Evolutionary conservation across 208 protist genomes (phyloP), one percentile per base, ranked within the genome.

Genomic region (Vickermania spadyakhi): DNA sequence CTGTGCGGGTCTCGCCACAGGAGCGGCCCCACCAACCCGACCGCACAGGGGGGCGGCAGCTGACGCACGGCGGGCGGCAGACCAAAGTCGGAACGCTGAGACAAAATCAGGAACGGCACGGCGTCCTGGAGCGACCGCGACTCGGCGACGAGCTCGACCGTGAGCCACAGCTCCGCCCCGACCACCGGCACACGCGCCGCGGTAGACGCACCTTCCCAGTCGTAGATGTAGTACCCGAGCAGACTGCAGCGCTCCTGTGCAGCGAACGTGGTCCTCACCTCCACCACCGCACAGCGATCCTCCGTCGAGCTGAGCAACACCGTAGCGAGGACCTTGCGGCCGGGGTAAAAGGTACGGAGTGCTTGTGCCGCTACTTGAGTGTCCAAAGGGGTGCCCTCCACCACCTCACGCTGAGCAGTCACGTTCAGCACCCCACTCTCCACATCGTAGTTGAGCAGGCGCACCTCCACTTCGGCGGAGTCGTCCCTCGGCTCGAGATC

Each of bases 281-380:
- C 83, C 11, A 93, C 81, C 61, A 93, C 76, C 29, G 86, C 86
- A 53, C 80, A 90, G 45, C 75, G 66, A 58, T 93, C 81, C 58
- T 94, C 87, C 0, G 83, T 94, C n/a, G 68, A 73, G 29, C 79
- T 86, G 14, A 94, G 69, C 50, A 94, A 66, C 23, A 94, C 87
- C 30, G 53, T 74, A 18, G 63, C 81, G 1, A 60, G 59, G 0
- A 94, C 84, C 5, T 69, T 36, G 42, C 63, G 53, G 2, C 84
- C 83, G 1, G 70, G 55, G 21, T 57, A 66, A 13, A 91, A 11
- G 5, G 45, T 59, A 11, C 65, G 45, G 23, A 91, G 68, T 21
- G 68, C 71, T 0, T 66, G 42, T 0, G 72, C 79, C 0, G 59
- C 41, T 41, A 79, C 63, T 13, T 68, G 62, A 14, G 73, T 79